Conservation (phyloP, 768 basidiomycete genomes). For the Tricholoma terreum region DNA sequence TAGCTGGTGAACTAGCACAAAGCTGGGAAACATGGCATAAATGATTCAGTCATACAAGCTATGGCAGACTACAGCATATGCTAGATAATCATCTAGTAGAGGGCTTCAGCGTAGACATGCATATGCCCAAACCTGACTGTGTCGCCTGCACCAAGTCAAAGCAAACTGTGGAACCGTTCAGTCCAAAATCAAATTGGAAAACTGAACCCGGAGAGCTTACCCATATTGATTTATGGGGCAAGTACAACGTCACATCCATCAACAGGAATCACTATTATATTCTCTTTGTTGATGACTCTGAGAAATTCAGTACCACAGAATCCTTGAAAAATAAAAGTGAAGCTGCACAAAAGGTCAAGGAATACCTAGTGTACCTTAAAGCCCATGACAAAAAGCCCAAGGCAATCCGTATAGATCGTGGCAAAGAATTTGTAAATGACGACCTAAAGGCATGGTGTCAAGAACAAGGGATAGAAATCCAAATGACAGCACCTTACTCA, state of each 20-base stretch:
- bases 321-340: constrained; percentile 1
- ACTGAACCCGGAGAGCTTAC: constrained; percentile 9
- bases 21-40: constrained; percentile 1
- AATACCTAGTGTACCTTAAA: not conserved
- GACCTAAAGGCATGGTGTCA: not conserved
- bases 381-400: not conserved
- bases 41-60: constrained; percentile 1
- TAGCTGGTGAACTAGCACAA: not conserved
- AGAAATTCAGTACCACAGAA: not conserved
- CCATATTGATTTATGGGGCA: constrained; percentile 6
- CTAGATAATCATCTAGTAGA: constrained; percentile 3
- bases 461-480: constrained; percentile 24
- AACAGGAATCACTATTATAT: constrained; percentile 8
- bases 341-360: not conserved
- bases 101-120: not conserved
- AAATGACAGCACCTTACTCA: constrained; percentile 27
- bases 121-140: constrained; percentile 4
- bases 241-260: constrained; percentile 7
- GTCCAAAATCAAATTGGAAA: constrained; percentile 1
- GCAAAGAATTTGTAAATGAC: not conserved
- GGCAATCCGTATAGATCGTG: not conserved
- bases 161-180: constrained; percentile 4
- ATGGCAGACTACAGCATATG: not conserved
- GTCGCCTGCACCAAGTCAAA: constrained; percentile 2
- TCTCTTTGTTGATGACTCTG: constrained; percentile 4